Evolutionary conservation across 345 rosid species (phyloP), one percentile per base, ranked within the genome.

Genomic region (Schrenkiella parvula): DNA sequence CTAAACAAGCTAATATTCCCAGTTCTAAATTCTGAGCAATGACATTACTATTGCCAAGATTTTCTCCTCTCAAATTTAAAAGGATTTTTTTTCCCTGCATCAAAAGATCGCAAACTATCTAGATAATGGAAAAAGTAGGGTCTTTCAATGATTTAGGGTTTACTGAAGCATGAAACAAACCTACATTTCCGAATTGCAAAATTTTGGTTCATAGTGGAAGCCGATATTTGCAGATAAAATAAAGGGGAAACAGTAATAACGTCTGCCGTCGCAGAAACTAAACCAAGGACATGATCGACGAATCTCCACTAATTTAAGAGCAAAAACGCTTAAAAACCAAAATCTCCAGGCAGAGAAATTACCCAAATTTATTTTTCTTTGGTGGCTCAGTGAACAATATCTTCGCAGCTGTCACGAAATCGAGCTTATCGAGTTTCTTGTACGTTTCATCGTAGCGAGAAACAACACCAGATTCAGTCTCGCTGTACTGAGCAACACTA

Each of bases 281-380:
- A 46, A 46, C 31, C 9, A 31, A 43, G 21, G 22, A 42, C 10
- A 21, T 28, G 71, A 80, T 34, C 81, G 75, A 61, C 54, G 31
- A 52, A 38, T 2, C 12, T 0, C 41, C 53, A 7, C 6, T 1
- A 35, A 37, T 10, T 41, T 37, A 12, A 50, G 46, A 28, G 3
- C 19, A 21, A 54, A 15, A 8, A 38, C 18, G 65, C 44, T 13
- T 5, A 62, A 55, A 42, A 38, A n/a, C 46, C 53, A 64, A 37
- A 51, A 14, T 28, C 12, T 25, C 9, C 5, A 38, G 11, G 23
- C 25, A 64, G 51, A 55, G 58, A 55, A 13, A 25, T 47, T 88
- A 95, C 97, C 97, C 99, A 48, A 91, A 89, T 68, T 88, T 82
- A 74, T 82, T 87, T 63, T 80, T 82, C 72, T 83, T 89, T 1